These are phyloP conservation scores for Blastocystis sp. DNA, from an alignment of 352 stramenopile species.

Conservation along the genomic window DNA sequence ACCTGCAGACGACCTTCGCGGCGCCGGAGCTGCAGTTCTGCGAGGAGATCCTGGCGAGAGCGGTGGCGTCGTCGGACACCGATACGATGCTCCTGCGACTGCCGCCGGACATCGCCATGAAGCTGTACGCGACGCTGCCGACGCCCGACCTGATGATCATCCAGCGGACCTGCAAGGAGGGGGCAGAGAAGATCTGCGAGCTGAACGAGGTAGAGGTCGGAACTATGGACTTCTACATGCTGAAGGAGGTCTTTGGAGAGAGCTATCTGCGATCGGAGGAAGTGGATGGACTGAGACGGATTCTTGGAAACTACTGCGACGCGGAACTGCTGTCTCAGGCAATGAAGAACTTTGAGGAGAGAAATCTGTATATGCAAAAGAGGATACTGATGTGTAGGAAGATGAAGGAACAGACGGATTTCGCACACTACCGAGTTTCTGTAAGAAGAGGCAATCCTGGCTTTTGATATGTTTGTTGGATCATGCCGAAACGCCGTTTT, in stretches of 20 bases:
- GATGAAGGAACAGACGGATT: not conserved
- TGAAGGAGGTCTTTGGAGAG: not conserved
- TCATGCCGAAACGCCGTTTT: not conserved
- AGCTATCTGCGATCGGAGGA: not conserved
- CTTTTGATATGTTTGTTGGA: conserved; percentile 43
- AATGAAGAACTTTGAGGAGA: not conserved
- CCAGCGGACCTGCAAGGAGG: not conserved
- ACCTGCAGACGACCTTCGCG: not conserved
- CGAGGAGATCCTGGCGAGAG: not conserved
- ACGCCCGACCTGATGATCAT: not conserved
- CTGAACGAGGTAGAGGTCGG: not conserved
- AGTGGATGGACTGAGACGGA: not conserved
- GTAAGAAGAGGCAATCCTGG: not conserved
- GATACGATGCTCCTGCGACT: conserved; percentile 1
- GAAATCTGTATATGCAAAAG: not conserved
- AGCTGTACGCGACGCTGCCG: not conserved
- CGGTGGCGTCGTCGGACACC: not conserved
- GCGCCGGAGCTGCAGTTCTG: not conserved
- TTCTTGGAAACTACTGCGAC: not conserved
- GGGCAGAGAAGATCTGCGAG: not conserved
- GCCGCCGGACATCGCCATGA: not conserved
- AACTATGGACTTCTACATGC: not conserved
- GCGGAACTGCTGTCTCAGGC: not conserved
- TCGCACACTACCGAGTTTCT: not conserved
- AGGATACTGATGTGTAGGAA: not conserved